phyloP scores from a whole-genome alignment of 2,329 filamentous ascomycete species.

The Cytospora paraplurivora region DNA sequence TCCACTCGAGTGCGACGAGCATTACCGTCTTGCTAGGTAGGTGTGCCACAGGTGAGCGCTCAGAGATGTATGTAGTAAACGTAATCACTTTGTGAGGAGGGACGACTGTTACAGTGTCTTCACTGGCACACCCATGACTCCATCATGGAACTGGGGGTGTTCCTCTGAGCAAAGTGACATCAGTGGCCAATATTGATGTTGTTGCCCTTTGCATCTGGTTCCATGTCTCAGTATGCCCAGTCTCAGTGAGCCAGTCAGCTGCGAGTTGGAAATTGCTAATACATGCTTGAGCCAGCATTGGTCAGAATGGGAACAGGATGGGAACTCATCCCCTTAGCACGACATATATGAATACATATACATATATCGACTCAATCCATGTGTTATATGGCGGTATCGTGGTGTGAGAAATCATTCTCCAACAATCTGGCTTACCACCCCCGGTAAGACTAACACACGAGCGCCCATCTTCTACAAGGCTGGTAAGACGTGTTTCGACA shows the following conservation, averaged over 20 bases:
- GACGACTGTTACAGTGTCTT: background rate
- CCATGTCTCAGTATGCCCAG: slow-evolving; percentile 39
- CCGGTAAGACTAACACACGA: too few relatives aligned
- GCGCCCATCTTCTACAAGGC: too few relatives aligned
- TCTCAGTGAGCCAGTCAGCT: slow-evolving; percentile 27
- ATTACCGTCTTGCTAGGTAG: slow-evolving; percentile 1
- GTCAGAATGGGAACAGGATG: too few relatives aligned
- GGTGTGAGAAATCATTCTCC: too few relatives aligned
- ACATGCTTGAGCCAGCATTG: too few relatives aligned
- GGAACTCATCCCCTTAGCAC: too few relatives aligned
- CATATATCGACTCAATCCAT: too few relatives aligned
- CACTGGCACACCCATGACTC: slow-evolving; percentile 37
- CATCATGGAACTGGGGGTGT: slow-evolving; percentile 36
- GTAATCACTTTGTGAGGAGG: slow-evolving; percentile 5
- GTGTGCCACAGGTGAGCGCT: background rate
- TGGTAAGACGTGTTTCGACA: too few relatives aligned
- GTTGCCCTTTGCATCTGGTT: slow-evolving; percentile 31
- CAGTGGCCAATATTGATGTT: slow-evolving; percentile 32
- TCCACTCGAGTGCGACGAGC: background rate
- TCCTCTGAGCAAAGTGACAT: slow-evolving; percentile 37
- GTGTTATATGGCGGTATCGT: too few relatives aligned
- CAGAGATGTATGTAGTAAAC: background rate
- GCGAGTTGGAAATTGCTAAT: too few relatives aligned
- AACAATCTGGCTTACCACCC: too few relatives aligned
- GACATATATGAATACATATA: too few relatives aligned